A percentile compares a stretch with the other conserved stretches of the same genome.
phyloP scores from a whole-genome alignment of 2,329 filamentous ascomycete genomes.

The Aspergillus arachidicola region DNA sequence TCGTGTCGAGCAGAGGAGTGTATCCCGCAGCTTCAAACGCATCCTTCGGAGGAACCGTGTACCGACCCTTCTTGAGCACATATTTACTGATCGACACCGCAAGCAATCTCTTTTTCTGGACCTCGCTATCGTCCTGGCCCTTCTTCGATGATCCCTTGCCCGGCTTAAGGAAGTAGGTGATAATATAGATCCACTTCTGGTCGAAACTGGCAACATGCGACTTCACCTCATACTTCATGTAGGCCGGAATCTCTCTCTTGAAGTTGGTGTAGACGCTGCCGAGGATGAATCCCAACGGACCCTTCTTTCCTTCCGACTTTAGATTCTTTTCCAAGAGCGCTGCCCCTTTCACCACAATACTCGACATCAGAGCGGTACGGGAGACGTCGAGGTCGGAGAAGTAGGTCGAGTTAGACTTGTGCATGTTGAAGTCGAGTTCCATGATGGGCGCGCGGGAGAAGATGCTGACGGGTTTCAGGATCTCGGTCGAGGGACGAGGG shows the following conservation, averaged over 20 bases:
- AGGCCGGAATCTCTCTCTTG: conserved; percentile 68
- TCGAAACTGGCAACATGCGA: conserved; percentile 71
- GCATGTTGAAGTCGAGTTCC: conserved; percentile 81
- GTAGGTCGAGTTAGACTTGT: conserved; percentile 81
- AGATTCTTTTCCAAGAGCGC: conserved; percentile 53
- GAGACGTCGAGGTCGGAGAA: conserved; percentile 81
- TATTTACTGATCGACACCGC: conserved; percentile 75
- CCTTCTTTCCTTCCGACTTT: conserved; percentile 49
- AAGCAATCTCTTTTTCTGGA: conserved; percentile 62
- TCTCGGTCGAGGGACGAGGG: conserved; percentile 43
- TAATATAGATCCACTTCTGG: conserved; percentile 75
- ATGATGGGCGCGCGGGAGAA: conserved; percentile 66
- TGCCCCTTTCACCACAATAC: conserved; percentile 61
- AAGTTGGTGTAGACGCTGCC: conserved; percentile 73
- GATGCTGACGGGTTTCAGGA: conserved; percentile 72
- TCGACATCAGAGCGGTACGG: conserved; percentile 74
- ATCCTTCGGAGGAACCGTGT: conserved; percentile 79
- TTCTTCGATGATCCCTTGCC: conserved; percentile 29
- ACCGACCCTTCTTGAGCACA: conserved; percentile 74
- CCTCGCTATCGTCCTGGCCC: conserved; percentile 22
- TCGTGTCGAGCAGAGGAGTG: conserved; percentile 57
- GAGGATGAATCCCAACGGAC: conserved; percentile 64
- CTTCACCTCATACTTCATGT: conserved; percentile 71
- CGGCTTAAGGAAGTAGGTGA: conserved; percentile 68
- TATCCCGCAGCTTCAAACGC: conserved; percentile 70